phyloP scores from a whole-genome alignment of 805 yeast species.

The Metschnikowia orientalis region DNA sequence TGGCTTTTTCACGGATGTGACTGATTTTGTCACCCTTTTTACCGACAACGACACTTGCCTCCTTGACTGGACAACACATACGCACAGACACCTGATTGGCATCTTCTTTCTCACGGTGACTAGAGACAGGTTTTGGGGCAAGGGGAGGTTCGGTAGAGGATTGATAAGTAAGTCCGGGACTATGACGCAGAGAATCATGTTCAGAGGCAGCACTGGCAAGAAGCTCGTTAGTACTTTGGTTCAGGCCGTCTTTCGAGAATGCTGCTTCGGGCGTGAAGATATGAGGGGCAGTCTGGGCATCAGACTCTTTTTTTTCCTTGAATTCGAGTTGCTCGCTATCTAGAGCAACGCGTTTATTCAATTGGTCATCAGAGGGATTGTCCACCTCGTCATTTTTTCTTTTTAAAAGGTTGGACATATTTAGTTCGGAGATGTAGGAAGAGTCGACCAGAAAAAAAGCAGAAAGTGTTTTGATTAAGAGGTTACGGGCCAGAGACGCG shows the following conservation, averaged over 20 bases:
- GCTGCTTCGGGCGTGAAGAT: constrained; percentile 15
- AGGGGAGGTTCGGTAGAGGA: constrained; percentile 2
- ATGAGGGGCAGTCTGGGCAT: constrained; percentile 40
- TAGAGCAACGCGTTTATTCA: constrained; percentile 64
- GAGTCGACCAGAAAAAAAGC: constrained; percentile 3
- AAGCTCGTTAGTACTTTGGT: too few species aligned
- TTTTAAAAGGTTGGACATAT: constrained; percentile 43
- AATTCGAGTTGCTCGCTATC: constrained; percentile 54
- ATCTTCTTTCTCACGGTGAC: constrained; percentile 43
- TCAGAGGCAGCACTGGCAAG: too few species aligned
- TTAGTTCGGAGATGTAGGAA: not conserved
- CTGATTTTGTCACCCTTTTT: constrained; percentile 73
- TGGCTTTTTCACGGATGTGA: constrained; percentile 58
- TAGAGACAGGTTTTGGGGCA: constrained; percentile 31
- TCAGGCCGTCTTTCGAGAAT: not conserved
- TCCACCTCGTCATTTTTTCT: constrained; percentile 63
- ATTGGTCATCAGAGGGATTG: constrained; percentile 41
- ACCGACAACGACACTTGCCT: constrained; percentile 73
- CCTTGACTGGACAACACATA: constrained; percentile 71
- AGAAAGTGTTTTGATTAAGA: not conserved
- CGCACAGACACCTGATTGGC: constrained; percentile 64
- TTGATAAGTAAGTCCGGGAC: too few species aligned
- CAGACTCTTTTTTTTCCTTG: constrained; percentile 39
- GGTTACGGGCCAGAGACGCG: constrained; percentile 5
- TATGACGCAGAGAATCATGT: too few species aligned